A percentile compares a stretch with the other conserved stretches of the same genome.
Conservation (phyloP, 2,329 filamentous ascomycete genomes). For the Shiraia bambusicola region DNA sequence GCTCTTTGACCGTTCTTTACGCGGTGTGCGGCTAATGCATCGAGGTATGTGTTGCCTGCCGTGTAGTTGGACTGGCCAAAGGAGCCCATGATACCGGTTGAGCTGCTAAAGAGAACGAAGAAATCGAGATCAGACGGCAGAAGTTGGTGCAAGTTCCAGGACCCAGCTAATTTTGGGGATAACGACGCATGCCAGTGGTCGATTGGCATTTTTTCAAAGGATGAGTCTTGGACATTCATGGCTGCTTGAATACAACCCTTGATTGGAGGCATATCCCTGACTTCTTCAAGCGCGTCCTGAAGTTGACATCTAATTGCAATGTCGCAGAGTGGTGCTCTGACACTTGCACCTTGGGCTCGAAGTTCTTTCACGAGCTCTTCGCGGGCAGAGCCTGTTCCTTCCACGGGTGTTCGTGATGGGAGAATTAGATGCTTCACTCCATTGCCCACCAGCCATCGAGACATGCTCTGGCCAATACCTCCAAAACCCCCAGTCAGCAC, state of each 20-base stretch:
- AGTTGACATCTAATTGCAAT: constrained; percentile 12
- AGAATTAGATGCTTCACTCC: constrained; percentile 26
- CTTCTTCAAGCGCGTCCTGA: constrained; percentile 3
- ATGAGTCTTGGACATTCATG: constrained; percentile 22
- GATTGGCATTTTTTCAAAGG: constrained; percentile 21
- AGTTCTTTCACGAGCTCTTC: constrained; percentile 12
- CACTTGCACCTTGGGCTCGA: constrained; percentile 6
- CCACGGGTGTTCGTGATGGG: constrained; percentile 13
- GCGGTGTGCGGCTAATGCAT: constrained; percentile 27
- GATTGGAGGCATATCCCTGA: constrained; percentile 19
- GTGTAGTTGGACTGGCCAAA: constrained; percentile 28
- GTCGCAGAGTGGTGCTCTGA: constrained; percentile 20
- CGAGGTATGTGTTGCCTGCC: constrained; percentile 28
- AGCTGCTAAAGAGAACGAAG: constrained; percentile 27
- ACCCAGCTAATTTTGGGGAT: constrained; percentile 36
- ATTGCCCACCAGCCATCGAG: constrained; percentile 18
- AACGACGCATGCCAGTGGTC: constrained; percentile 14
- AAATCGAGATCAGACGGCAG: constrained; percentile 23
- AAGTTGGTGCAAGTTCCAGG: constrained; percentile 32
- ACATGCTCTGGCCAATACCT: constrained; percentile 25
- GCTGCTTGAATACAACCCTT: constrained; percentile 26
- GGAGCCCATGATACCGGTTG: constrained; percentile 22
- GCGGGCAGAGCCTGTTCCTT: constrained; percentile 6
- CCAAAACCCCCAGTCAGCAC: constrained; percentile 27
- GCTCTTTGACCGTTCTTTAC: constrained; percentile 14